A percentile compares a stretch with the other conserved stretches of the same genome.
Evolutionary conservation across 495 filamentous ascomycete genomes (phyloP).

Genomic region (Penicillium longicatenatum): DNA sequence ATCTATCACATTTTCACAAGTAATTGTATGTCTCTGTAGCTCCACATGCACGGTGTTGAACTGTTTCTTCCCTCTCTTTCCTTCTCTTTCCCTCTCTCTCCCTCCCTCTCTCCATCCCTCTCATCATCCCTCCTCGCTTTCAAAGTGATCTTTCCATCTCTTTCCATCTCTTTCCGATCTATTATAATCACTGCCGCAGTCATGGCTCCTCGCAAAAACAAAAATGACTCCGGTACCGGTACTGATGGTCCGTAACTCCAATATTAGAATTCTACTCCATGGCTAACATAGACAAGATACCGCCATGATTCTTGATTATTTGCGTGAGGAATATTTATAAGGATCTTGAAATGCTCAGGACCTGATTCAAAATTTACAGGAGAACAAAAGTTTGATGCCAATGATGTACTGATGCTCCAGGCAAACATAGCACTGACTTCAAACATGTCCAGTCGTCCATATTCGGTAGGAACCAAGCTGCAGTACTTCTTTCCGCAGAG

Average conservation of each 20-base stretch:
- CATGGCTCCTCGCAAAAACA: slow-evolving; percentile 39
- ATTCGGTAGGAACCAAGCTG: slow-evolving; percentile 48
- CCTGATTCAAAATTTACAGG: slow-evolving; percentile 31
- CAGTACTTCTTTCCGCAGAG: background rate
- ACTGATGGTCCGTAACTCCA: slow-evolving; percentile 41
- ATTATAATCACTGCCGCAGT: background rate
- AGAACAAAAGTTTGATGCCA: slow-evolving; percentile 55
- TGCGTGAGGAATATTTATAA: slow-evolving; percentile 48
- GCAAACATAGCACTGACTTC: background rate
- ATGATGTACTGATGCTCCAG: background rate
- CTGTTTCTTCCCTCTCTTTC: background rate
- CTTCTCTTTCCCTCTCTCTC: background rate
- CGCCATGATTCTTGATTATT: slow-evolving; percentile 55
- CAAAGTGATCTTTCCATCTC: background rate
- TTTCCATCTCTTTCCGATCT: background rate
- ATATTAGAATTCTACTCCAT: background rate
- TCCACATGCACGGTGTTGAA: background rate
- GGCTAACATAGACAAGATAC: slow-evolving; percentile 27
- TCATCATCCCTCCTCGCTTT: too few relatives aligned
- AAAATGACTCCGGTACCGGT: slow-evolving; percentile 41
- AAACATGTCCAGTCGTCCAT: slow-evolving; percentile 52
- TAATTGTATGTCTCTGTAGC: background rate
- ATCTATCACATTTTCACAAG: slow-evolving; percentile 5
- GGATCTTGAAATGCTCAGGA: background rate
- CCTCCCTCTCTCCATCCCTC: background rate